phyloP scores from a whole-genome alignment of 805 yeast genomes.

The Saturnispora mendoncae region DNA sequence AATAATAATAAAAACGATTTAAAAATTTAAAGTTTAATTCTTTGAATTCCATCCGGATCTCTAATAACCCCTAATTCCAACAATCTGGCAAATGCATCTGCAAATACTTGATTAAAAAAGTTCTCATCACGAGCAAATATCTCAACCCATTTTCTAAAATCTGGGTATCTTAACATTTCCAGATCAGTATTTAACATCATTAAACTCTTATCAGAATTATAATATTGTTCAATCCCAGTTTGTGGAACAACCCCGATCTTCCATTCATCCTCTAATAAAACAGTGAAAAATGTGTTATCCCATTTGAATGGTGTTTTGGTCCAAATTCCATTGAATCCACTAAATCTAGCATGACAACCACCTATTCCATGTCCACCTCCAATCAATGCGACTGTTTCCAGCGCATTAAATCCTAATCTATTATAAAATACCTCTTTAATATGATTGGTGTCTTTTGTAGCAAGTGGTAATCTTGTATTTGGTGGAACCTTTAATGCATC shows the following conservation, averaged over 20 bases:
- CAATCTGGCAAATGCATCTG: constrained; percentile 57
- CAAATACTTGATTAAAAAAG: constrained; percentile 54
- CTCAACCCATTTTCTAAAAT: constrained; percentile 52
- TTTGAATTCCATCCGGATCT: constrained; percentile 27
- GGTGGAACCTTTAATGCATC: constrained; percentile 46
- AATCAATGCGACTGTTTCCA: constrained; percentile 63
- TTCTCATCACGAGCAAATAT: constrained; percentile 60
- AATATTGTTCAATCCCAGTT: constrained; percentile 35
- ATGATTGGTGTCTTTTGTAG: constrained; percentile 54
- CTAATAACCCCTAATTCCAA: constrained; percentile 37
- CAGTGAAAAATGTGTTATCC: constrained; percentile 35
- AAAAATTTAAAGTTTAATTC: constrained; percentile 19
- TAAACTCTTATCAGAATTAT: constrained; percentile 32
- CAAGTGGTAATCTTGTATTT: constrained; percentile 70
- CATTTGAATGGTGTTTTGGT: constrained; percentile 33
- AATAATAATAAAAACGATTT: neutral
- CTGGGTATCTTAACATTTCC: constrained; percentile 50
- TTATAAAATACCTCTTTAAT: constrained; percentile 49
- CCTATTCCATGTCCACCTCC: constrained; percentile 78
- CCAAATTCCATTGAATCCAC: constrained; percentile 46
- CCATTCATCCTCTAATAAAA: constrained; percentile 44
- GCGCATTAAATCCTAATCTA: constrained; percentile 60
- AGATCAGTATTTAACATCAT: constrained; percentile 88
- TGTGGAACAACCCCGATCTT: constrained; percentile 31
- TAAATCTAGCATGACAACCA: constrained; percentile 52